A percentile compares a stretch with the other conserved stretches of the same genome.
These are phyloP conservation scores for Colletotrichum godetiae DNA, from an alignment of 2,329 filamentous ascomycete species.

Conservation along the genomic window DNA sequence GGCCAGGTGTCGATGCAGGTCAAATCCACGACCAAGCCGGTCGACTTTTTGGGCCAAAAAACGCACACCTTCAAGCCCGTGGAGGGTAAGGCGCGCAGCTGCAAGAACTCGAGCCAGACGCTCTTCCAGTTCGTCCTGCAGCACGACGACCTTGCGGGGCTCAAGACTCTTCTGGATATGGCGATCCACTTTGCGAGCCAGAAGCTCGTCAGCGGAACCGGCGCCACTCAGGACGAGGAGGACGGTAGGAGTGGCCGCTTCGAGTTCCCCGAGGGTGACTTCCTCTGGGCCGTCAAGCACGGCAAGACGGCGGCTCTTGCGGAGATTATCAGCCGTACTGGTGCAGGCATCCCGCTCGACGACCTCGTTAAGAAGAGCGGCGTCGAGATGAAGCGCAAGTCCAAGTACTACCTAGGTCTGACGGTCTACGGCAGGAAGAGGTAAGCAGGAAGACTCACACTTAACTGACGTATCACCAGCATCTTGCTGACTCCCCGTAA, in stretches of 20 bases:
- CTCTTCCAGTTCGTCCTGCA: conserved; percentile 60
- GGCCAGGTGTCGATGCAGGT: conserved; percentile 76
- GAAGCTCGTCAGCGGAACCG: conserved; percentile 41
- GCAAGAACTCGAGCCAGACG: conserved; percentile 31
- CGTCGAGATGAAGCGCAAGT: conserved; percentile 70
- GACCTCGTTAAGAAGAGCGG: conserved; percentile 74
- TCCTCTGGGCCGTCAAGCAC: conserved; percentile 54
- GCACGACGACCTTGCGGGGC: conserved; percentile 62
- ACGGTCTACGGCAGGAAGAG: conserved; percentile 80
- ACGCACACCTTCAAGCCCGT: conserved; percentile 48
- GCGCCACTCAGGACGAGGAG: conserved; percentile 41
- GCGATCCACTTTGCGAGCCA: conserved; percentile 55
- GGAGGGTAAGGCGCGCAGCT: conserved; percentile 43
- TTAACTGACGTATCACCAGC: neutral
- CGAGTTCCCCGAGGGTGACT: conserved; percentile 53
- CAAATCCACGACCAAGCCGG: conserved; percentile 70
- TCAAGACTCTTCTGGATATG: conserved; percentile 69
- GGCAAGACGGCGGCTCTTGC: conserved; percentile 69
- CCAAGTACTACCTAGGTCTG: conserved; percentile 80
- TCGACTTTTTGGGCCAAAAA: conserved; percentile 58
- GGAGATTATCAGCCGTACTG: conserved; percentile 73
- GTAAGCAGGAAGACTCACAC: conserved; percentile 41
- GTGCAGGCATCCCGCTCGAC: conserved; percentile 76
- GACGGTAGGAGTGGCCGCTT: conserved; percentile 45
- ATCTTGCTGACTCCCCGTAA: conserved; percentile 31